Percentiles rank a stretch among this genome's conserved stretches.
phyloP scores from a whole-genome alignment of 2,329 filamentous ascomycete genomes.

The Plenodomus lindquistii region DNA sequence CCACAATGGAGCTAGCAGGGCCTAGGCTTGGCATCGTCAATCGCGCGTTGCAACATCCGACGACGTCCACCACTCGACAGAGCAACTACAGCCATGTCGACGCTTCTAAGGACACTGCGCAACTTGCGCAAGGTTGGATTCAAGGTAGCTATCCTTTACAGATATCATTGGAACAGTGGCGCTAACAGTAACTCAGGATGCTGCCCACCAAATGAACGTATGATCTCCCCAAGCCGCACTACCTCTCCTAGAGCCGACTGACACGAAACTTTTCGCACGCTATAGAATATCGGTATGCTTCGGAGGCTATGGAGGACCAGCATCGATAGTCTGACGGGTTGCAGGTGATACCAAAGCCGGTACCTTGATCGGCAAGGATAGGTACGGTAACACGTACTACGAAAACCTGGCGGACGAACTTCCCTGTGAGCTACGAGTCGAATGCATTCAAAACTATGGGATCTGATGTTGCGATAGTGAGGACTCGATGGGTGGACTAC shows the following conservation, averaged over 20 bases:
- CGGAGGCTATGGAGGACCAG: not conserved
- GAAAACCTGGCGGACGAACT: conserved; percentile 91
- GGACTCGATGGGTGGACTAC: conserved; percentile 98
- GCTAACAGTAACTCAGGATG: conserved; percentile 66
- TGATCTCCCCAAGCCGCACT: conserved; percentile 44
- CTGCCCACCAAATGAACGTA: conserved; percentile 91
- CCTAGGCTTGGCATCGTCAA: conserved; percentile 29
- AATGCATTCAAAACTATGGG: not conserved
- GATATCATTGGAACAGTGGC: conserved; percentile 8
- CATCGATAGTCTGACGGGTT: conserved; percentile 30
- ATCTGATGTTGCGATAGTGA: conserved; percentile 60
- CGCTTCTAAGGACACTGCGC: conserved; percentile 78
- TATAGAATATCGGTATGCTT: conserved; percentile 45
- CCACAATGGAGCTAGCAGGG: conserved; percentile 4
- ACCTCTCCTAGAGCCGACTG: conserved; percentile 24
- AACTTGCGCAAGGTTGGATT: conserved; percentile 87
- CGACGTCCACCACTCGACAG: conserved; percentile 12
- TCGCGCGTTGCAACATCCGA: conserved; percentile 25
- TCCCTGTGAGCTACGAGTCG: conserved; percentile 65
- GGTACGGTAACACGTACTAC: conserved; percentile 96
- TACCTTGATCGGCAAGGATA: conserved; percentile 79
- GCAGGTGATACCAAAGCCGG: conserved; percentile 96
- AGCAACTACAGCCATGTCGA: conserved; percentile 74
- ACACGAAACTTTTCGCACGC: conserved; percentile 22
- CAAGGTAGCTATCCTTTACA: conserved; percentile 63